Percentiles rank a stretch among this genome's conserved stretches.
phyloP scores from a whole-genome alignment of 176 grass and related monocot genomes.

The Themeda triandra region DNA sequence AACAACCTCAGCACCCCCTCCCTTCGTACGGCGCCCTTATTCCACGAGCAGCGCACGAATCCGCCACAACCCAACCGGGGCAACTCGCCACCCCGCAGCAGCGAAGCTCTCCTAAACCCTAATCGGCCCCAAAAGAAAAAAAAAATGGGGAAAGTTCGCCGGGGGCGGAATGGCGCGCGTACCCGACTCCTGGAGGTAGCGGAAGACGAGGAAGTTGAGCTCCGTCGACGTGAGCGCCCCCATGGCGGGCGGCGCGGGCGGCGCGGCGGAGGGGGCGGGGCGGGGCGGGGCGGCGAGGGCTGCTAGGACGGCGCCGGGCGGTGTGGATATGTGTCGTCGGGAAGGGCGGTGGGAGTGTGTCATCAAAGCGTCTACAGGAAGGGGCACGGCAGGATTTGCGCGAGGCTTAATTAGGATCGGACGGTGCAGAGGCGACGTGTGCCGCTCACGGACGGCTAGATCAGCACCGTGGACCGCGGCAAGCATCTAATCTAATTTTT shows the following conservation, averaged over 20 bases:
- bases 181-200: constrained; percentile 98
- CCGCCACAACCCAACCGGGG: not conserved
- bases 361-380: too few relatives aligned
- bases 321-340: too few relatives aligned
- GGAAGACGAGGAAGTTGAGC: constrained; percentile 93
- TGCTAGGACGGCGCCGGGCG: not conserved
- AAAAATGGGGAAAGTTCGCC: not conserved
- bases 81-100: not conserved
- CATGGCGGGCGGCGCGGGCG: constrained; percentile 39
- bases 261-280: not conserved
- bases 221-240: constrained; percentile 67
- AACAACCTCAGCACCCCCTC: not conserved
- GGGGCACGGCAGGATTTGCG: not conserved
- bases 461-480: not conserved
- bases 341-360: not conserved
- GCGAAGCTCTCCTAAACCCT: not conserved
- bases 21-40: not conserved
- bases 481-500: too few relatives aligned
- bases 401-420: not conserved
- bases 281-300: not conserved
- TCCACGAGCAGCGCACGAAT: not conserved
- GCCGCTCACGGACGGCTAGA: not conserved
- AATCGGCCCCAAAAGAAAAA: not conserved
- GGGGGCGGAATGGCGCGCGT: constrained; percentile 10
- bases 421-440: not conserved